Percentiles rank a stretch among this genome's conserved stretches.
These are phyloP conservation scores for Leptographium wingfieldii DNA, from an alignment of 2,329 filamentous ascomycete genomes.

Conservation along the genomic window DNA sequence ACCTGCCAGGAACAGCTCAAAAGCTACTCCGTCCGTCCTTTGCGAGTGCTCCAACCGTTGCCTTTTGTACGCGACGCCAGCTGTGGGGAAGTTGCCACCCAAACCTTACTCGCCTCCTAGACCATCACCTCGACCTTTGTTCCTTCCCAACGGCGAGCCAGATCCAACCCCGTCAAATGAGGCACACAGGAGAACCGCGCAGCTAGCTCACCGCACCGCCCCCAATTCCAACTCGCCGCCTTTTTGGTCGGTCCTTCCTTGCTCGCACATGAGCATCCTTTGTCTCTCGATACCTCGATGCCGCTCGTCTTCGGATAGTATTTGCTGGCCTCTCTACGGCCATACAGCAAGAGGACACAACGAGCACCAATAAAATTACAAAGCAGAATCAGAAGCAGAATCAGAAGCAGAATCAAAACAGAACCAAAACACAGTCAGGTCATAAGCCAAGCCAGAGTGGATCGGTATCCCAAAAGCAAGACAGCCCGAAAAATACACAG, in stretches of 20 bases:
- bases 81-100: slow-evolving; percentile 1
- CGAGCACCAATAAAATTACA: not conserved
- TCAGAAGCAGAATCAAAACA: not conserved
- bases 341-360: slow-evolving; percentile 13
- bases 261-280: slow-evolving; percentile 6
- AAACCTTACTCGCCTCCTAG: not conserved
- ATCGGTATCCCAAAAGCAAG: not conserved
- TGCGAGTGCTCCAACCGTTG: not conserved
- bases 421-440: not conserved
- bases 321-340: slow-evolving; percentile 31
- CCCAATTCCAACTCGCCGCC: not conserved
- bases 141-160: not conserved
- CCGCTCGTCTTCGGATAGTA: slow-evolving; percentile 22
- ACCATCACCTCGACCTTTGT: not conserved
- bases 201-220: not conserved
- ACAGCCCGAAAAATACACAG: not conserved
- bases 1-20: not conserved
- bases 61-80: not conserved
- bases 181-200: not conserved
- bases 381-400: not conserved
- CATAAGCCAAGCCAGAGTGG: not conserved
- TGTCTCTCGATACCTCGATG: slow-evolving; percentile 18
- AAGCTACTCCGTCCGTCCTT: not conserved
- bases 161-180: not conserved
- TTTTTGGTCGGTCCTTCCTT: not conserved